phyloP scores from a whole-genome alignment of 495 filamentous ascomycete species.

The Wilcoxina mikolae region DNA sequence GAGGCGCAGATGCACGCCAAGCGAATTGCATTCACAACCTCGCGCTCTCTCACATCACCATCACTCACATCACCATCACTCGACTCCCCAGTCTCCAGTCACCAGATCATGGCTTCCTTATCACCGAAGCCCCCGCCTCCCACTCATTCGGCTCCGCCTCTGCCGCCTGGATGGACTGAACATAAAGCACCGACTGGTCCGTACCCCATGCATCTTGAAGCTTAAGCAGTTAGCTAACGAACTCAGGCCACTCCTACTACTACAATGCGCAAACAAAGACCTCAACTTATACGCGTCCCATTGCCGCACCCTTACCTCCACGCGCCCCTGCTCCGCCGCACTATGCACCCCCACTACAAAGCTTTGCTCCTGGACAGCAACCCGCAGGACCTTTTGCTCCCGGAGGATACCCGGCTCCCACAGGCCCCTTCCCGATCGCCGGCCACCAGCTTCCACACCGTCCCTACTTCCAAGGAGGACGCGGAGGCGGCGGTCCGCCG shows the following conservation, averaged over 20 bases:
- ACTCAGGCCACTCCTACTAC: constrained; percentile 65
- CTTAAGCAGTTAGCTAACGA: not conserved
- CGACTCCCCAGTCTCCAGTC: not conserved
- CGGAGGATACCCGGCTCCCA: not conserved
- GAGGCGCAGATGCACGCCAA: not conserved
- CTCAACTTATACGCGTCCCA: constrained; percentile 71
- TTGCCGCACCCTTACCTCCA: constrained; percentile 28
- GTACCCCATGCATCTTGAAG: constrained; percentile 11
- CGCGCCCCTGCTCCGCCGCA: constrained; percentile 22
- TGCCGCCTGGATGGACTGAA: constrained; percentile 77
- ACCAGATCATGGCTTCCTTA: constrained; percentile 7
- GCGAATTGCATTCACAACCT: not conserved
- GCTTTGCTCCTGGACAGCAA: not conserved
- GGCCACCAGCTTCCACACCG: constrained; percentile 4
- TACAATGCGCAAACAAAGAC: constrained; percentile 74
- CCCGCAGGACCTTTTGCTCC: not conserved
- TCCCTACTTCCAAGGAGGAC: not conserved
- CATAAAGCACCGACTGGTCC: constrained; percentile 75
- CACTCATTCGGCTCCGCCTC: constrained; percentile 30
- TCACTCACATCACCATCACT: not conserved
- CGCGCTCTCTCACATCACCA: not conserved
- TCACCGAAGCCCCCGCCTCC: constrained; percentile 6
- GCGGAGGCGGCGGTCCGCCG: constrained; percentile 32
- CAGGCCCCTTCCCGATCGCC: not conserved
- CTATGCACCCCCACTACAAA: constrained; percentile 17